phyloP scores from a whole-genome alignment of 1,284 basidiomycete genomes.

The Meira nashicola region DNA sequence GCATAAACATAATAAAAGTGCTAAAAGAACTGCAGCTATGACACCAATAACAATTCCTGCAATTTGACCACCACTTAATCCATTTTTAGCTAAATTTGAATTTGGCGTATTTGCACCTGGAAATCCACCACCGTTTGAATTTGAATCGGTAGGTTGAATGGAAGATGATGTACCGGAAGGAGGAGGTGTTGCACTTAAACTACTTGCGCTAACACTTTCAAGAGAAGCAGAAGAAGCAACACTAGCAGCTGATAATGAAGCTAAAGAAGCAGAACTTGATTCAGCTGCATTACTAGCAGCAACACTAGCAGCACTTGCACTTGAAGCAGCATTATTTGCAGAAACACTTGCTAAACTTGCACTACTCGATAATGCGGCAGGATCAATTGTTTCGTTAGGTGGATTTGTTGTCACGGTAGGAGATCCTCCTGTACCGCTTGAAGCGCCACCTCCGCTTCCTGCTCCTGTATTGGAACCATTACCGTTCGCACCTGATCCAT shows the following conservation, averaged over 20 bases:
- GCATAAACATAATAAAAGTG: constrained; percentile 24
- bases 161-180: constrained; percentile 1
- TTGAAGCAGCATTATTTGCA: constrained; percentile 2
- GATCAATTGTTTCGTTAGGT: no score
- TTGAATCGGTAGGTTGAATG: no score
- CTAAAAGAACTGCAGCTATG: constrained; percentile 24
- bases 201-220: not conserved
- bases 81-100: constrained; percentile 7
- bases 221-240: constrained; percentile 5
- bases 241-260: constrained; percentile 7
- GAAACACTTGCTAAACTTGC: constrained; percentile 7
- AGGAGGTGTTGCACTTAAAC: not conserved
- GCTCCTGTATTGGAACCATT: no score
- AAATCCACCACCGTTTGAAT: not conserved
- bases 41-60: constrained; percentile 36
- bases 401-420: no score
- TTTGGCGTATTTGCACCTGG: constrained; percentile 5
- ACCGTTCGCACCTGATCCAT: no score
- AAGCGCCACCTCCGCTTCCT: no score
- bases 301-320: not conserved
- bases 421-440: no score
- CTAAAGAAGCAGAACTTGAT: constrained; percentile 8
- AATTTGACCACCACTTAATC: constrained; percentile 35
- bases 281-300: not conserved
- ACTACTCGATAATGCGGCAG: not conserved